These are phyloP conservation scores for Endothia cerciana DNA, from an alignment of 2,329 filamentous ascomycete genomes.

Conservation along the genomic window DNA sequence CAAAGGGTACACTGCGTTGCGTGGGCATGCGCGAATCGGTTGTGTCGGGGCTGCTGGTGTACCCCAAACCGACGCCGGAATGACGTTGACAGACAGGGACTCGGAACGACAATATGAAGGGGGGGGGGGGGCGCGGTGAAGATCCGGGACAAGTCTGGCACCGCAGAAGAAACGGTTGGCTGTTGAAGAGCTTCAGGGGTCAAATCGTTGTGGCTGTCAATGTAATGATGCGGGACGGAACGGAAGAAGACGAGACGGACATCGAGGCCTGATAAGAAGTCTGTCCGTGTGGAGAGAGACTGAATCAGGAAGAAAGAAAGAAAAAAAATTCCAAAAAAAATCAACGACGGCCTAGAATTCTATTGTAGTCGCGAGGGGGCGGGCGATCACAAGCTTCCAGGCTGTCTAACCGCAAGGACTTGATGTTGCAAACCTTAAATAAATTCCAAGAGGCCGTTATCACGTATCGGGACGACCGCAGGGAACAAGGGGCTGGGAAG, in stretches of 20 bases:
- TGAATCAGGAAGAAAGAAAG: no score
- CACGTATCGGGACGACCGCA: not conserved
- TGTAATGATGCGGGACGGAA: not conserved
- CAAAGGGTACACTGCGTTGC: not conserved
- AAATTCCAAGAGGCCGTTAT: not conserved
- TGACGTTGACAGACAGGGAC: not conserved
- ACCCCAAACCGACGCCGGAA: not conserved
- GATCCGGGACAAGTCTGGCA: not conserved
- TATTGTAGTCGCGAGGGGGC: not conserved
- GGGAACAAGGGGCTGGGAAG: constrained; percentile 3
- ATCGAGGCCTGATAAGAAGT: constrained; percentile 1
- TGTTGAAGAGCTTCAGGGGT: not conserved
- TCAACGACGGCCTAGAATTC: not conserved
- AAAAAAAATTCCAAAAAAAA: no score
- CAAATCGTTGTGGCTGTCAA: not conserved
- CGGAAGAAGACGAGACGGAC: not conserved
- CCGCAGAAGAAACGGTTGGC: not conserved
- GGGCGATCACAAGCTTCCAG: not conserved
- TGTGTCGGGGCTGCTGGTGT: not conserved
- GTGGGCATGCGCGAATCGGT: not conserved
- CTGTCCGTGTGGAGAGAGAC: not conserved
- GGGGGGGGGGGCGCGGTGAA: not conserved
- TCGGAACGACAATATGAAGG: not conserved
- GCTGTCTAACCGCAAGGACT: not conserved
- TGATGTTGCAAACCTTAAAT: not conserved